Conservation (phyloP, 345 rosid genomes). For the Populus nigra region DNA sequence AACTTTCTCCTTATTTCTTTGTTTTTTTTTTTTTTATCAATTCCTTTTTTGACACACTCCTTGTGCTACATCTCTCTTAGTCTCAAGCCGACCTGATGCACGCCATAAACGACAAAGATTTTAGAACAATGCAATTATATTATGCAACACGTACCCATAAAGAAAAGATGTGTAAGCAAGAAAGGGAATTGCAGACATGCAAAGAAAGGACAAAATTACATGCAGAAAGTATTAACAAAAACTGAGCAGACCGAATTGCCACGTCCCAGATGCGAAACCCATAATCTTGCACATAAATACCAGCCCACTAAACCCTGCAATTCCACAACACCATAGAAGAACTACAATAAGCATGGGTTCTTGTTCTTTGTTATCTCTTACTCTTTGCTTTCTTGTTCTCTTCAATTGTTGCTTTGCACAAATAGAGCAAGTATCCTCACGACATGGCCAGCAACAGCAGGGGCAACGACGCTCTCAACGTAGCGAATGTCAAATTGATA, state of each 20-base stretch:
- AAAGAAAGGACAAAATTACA: not conserved
- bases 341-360: not conserved
- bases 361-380: not conserved
- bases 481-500: slow-evolving; percentile 31
- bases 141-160: not conserved
- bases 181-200: not conserved
- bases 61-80: too few relatives aligned
- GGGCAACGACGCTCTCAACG: slow-evolving; percentile 18
- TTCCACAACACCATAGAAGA: not conserved
- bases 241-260: not conserved
- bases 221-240: not conserved
- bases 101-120: not conserved
- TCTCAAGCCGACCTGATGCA: too few relatives aligned
- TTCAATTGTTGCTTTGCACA: slow-evolving; percentile 1
- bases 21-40: too few relatives aligned
- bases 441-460: not conserved
- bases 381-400: slow-evolving; percentile 8
- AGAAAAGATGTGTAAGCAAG: not conserved
- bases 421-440: not conserved
- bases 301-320: not conserved
- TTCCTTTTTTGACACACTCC: not conserved
- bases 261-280: not conserved
- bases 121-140: not conserved
- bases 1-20: too few relatives aligned
- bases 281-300: not conserved